Base-by-base conservation (phyloP, 2,329 filamentous ascomycete genomes). In the Corynespora cassiicola region DNA sequence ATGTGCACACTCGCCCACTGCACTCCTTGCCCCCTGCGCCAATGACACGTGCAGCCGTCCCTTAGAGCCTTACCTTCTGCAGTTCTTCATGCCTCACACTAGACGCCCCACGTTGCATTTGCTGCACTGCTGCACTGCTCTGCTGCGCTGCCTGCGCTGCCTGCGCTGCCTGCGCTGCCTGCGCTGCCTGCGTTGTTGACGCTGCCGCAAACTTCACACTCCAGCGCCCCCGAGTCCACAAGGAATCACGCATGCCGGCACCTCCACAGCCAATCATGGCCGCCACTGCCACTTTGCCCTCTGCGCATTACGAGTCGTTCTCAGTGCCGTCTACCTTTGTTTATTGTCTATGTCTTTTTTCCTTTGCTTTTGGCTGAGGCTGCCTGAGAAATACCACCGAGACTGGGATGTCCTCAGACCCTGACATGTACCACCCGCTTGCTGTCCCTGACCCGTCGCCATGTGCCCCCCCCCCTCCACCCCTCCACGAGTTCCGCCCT, bases 11-110 rank as follows among this genome's bases (percentile, higher is more conserved):
- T 15, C 14, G 39, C 33, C 21, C 34, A 21, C 17, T 29, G 25
- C 35, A 23, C 28, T 19, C 15, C 32, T 46, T 36, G 40, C 21
- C 15, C 14, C 25, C 30, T 12, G 29, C 15, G 30, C 58, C 58
- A 61, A 58, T 62, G 42, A 54, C 35, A 42, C 47, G 31, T 38
- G 34, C 38, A 25, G 36, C 38, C 31, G 44, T 41, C 25, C 42
- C 25, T 21, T 33, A 42, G 36, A 43, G 37, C 56, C 39, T 54
- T 56, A 22, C 55, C 47, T 29, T 41, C 36, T 52, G 45, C 50
- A 49, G 51, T 45, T 34, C 27, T 39, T 30, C 45, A 31, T 57
- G 54, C 53, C 45, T 56, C 35, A 35, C 27, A 28, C 55, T 55
- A 54, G 45, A 34, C 8, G 4, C 7, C 32, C 22, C 16, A 31